Conservation (phyloP, 176 grass and related monocot species). For the Echinochloa phyllopogon region DNA sequence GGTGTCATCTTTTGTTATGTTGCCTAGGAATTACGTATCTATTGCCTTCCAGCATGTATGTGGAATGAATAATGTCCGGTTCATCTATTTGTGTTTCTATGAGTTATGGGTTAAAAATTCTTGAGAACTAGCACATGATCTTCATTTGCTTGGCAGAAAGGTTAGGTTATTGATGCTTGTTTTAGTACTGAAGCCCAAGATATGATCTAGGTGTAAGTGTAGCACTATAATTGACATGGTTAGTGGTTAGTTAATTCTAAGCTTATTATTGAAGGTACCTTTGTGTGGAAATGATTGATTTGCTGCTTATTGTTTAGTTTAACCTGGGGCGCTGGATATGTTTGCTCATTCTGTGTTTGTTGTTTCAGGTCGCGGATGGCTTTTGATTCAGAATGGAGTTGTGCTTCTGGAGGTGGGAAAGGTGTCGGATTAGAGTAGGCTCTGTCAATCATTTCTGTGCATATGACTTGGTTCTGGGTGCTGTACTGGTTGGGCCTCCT, state of each 20-base stretch:
- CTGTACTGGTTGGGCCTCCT: neutral
- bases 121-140: neutral
- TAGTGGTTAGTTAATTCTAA: constrained; percentile 12
- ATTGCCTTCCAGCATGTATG: neutral
- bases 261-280: neutral
- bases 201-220: constrained; percentile 5
- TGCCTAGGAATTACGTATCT: neutral
- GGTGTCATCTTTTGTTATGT: constrained; percentile 6
- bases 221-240: neutral
- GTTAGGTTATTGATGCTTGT: constrained; percentile 14
- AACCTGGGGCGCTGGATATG: neutral
- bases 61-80: neutral
- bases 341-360: neutral
- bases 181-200: constrained; percentile 3
- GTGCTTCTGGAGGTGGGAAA: neutral
- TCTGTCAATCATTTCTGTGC: constrained; percentile 7
- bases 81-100: constrained; percentile 13
- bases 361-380: constrained; percentile 30
- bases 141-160: constrained; percentile 30
- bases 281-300: neutral
- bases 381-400: neutral
- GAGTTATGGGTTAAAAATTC: neutral
- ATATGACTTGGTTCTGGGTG: neutral
- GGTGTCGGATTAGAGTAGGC: constrained; percentile 7
- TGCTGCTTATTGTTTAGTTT: constrained; percentile 14